Conservation (phyloP, 805 yeast species). For the Kuraishia borneana region DNA sequence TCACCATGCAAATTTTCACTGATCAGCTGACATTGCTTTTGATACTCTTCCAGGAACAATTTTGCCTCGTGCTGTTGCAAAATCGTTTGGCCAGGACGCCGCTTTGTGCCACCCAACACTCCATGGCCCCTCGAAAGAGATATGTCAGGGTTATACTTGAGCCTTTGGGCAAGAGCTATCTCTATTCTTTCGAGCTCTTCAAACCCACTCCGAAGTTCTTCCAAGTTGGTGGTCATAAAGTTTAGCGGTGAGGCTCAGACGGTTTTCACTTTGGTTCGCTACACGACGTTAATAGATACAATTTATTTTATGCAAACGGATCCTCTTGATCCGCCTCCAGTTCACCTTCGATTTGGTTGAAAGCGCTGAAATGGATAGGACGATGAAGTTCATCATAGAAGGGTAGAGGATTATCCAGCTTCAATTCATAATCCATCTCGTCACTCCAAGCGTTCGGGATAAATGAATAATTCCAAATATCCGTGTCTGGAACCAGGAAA, state of each 20-base stretch:
- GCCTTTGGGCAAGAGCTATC: constrained; percentile 47
- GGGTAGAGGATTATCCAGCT: constrained; percentile 68
- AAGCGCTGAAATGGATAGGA: constrained; percentile 74
- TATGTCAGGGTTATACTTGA: constrained; percentile 49
- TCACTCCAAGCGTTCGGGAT: constrained; percentile 76
- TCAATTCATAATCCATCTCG: constrained; percentile 47
- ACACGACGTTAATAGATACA: neutral
- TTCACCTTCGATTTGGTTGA: constrained; percentile 51
- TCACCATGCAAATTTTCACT: constrained; percentile 4
- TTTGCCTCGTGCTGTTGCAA: constrained; percentile 62
- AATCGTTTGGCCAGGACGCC: constrained; percentile 38
- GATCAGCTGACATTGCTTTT: constrained; percentile 16
- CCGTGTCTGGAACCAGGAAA: constrained; percentile 76
- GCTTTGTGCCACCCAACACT: constrained; percentile 22
- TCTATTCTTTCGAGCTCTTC: constrained; percentile 72
- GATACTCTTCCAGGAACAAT: constrained; percentile 35
- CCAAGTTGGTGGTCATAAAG: constrained; percentile 19
- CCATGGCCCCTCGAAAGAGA: constrained; percentile 11
- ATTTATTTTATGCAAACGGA: constrained; percentile 32
- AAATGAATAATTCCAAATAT: constrained; percentile 86
- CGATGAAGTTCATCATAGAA: constrained; percentile 84
- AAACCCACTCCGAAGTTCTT: constrained; percentile 23
- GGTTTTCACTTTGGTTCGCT: neutral
- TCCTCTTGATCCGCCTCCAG: constrained; percentile 62
- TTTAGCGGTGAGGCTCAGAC: neutral